These are phyloP conservation scores for Aulographum hederae DNA, from an alignment of 2,329 filamentous ascomycete genomes.

Conservation along the genomic window DNA sequence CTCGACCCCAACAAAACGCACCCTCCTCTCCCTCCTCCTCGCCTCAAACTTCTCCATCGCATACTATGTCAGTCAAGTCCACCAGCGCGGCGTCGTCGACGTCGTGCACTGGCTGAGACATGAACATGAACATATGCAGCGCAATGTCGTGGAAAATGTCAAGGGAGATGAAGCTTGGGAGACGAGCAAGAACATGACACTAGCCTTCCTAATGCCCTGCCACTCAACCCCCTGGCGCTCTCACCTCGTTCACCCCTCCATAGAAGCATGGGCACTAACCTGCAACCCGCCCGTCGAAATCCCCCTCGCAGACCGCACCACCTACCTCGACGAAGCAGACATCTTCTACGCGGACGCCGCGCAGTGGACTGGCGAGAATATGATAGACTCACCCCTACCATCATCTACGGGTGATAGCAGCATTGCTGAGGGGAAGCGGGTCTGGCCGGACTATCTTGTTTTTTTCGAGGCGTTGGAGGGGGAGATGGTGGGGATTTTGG, in stretches of 20 bases:
- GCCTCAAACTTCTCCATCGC: slow-evolving; percentile 52
- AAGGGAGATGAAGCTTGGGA: too few relatives aligned
- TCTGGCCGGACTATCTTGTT: slow-evolving; percentile 27
- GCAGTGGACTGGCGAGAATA: slow-evolving; percentile 17
- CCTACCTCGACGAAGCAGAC: slow-evolving; percentile 79
- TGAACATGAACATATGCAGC: slow-evolving; percentile 39
- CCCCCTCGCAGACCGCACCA: slow-evolving; percentile 37
- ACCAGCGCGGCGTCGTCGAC: slow-evolving; percentile 63
- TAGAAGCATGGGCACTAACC: slow-evolving; percentile 67
- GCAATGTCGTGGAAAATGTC: slow-evolving; percentile 8
- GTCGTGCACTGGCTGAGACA: slow-evolving; percentile 60
- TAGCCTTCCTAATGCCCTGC: slow-evolving; percentile 84
- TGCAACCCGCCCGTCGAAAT: slow-evolving; percentile 77
- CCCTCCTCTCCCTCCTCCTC: slow-evolving; percentile 34
- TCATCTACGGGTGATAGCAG: slow-evolving; percentile 4
- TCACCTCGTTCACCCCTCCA: slow-evolving; percentile 56
- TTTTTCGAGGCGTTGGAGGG: slow-evolving; percentile 41
- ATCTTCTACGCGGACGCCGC: slow-evolving; percentile 58
- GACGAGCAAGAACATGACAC: slow-evolving; percentile 24
- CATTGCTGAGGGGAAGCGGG: slow-evolving; percentile 3
- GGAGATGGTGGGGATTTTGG: neutral
- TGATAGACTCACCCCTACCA: slow-evolving; percentile 14
- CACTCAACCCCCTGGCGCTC: slow-evolving; percentile 93
- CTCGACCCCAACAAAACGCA: slow-evolving; percentile 23
- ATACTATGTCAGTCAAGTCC: slow-evolving; percentile 54